These are phyloP conservation scores for Aspergillus incahuasiensis DNA, from an alignment of 495 filamentous ascomycete genomes.

Conservation along the genomic window DNA sequence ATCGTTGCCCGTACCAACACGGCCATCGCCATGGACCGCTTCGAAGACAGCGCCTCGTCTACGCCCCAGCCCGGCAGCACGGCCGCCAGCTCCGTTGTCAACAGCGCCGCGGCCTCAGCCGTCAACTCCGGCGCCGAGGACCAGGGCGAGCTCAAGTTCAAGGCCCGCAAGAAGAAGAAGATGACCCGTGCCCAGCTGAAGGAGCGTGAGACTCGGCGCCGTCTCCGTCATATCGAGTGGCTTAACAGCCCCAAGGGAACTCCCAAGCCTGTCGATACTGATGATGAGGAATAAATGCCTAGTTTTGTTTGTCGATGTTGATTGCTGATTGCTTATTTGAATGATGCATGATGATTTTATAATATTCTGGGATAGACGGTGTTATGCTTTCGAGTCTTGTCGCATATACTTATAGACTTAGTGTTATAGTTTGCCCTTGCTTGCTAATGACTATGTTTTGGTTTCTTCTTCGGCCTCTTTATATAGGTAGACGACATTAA, in stretches of 20 bases:
- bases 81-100: conserved; percentile 48
- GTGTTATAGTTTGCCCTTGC: not conserved
- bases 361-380: conserved; percentile 12
- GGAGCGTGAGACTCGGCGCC: conserved; percentile 80
- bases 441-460: not conserved
- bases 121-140: conserved; percentile 85
- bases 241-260: conserved; percentile 64
- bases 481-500: too few species aligned
- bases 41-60: conserved; percentile 73
- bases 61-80: conserved; percentile 52
- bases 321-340: not conserved
- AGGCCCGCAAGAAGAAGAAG: conserved; percentile 97
- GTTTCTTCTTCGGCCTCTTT: not conserved
- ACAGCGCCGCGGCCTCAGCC: conserved; percentile 62
- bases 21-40: conserved; percentile 70
- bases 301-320: not conserved
- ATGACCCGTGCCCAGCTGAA: conserved; percentile 93
- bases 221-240: conserved; percentile 94
- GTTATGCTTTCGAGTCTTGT: not conserved
- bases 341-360: conserved; percentile 10
- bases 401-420: conserved; percentile 11
- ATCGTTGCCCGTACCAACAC: conserved; percentile 76
- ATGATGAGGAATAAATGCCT: conserved; percentile 53
- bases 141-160: conserved; percentile 79
- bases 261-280: conserved; percentile 70